Conservation (phyloP, 768 basidiomycete genomes). For the Megacollybia marginata region DNA sequence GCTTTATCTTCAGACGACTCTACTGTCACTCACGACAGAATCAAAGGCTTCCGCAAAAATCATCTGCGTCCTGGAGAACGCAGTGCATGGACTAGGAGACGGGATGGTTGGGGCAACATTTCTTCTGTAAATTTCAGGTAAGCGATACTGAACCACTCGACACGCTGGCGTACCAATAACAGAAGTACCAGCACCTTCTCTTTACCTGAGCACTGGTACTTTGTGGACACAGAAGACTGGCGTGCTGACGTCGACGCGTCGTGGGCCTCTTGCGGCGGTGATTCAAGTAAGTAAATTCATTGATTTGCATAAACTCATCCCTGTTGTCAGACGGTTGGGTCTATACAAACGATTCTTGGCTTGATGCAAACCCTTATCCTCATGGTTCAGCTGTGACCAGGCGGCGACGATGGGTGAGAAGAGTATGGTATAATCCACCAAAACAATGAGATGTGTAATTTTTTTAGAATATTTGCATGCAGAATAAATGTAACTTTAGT, state of each 20-base stretch:
- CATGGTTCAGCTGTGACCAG: slow-evolving; percentile 49
- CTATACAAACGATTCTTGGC: slow-evolving; percentile 75
- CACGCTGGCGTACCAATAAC: slow-evolving; percentile 4
- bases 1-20: slow-evolving; percentile 1
- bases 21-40: background rate
- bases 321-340: slow-evolving; percentile 64
- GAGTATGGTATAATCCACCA: slow-evolving; percentile 43
- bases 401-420: slow-evolving; percentile 60
- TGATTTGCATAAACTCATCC: background rate
- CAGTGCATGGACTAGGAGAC: slow-evolving; percentile 59
- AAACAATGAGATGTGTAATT: background rate
- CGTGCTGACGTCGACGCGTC: slow-evolving; percentile 50
- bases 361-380: slow-evolving; percentile 35
- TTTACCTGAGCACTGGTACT: slow-evolving; percentile 67
- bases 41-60: slow-evolving; percentile 22
- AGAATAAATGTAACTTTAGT: too few relatives aligned
- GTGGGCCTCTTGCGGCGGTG: slow-evolving; percentile 39
- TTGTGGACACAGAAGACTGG: slow-evolving; percentile 76
- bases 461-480: background rate
- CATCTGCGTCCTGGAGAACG: slow-evolving; percentile 41
- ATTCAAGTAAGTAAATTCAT: slow-evolving; percentile 14
- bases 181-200: slow-evolving; percentile 80
- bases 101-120: slow-evolving; percentile 66
- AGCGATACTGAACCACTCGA: too few relatives aligned
- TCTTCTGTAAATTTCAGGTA: slow-evolving; percentile 10